A percentile compares a stretch with the other conserved stretches of the same genome.
phyloP scores from a whole-genome alignment of 495 filamentous ascomycete genomes.

The Penicillium coprophilum region DNA sequence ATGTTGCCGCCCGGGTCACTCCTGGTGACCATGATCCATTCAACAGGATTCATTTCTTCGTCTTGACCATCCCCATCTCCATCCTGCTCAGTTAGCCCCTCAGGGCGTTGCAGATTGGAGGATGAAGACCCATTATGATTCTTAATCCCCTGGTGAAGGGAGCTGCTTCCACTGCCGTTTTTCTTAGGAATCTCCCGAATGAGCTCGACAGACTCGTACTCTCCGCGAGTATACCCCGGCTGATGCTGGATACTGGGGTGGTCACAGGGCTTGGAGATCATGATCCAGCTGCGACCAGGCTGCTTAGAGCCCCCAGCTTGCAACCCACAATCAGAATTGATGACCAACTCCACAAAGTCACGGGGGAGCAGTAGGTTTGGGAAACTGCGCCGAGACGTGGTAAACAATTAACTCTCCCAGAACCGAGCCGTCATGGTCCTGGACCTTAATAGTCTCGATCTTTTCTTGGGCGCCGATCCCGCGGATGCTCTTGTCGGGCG shows the following conservation, averaged over 20 bases:
- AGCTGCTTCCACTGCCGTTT: conserved; percentile 1
- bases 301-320: conserved; percentile 24
- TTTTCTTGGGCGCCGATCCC: conserved; percentile 79
- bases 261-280: conserved; percentile 78
- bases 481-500: conserved; percentile 59
- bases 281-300: conserved; percentile 66
- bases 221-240: conserved; percentile 72
- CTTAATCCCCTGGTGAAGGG: conserved; percentile 3
- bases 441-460: conserved; percentile 55
- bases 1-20: conserved; percentile 92
- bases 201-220: conserved; percentile 90
- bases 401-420: conserved; percentile 58
- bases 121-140: conserved; percentile 9
- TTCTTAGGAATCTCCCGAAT: conserved; percentile 74
- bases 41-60: conserved; percentile 64
- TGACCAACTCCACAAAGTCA: conserved; percentile 78
- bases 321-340: conserved; percentile 50
- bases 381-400: conserved; percentile 84
- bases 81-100: conserved; percentile 31
- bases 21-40: conserved; percentile 97
- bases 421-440: conserved; percentile 51
- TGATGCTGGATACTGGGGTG: conserved; percentile 70
- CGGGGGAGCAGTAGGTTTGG: conserved; percentile 81
- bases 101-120: conserved; percentile 24
- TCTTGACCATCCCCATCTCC: conserved; percentile 45